Conservation (phyloP, 805 yeast species). For the Metschnikowia dekortorum region DNA sequence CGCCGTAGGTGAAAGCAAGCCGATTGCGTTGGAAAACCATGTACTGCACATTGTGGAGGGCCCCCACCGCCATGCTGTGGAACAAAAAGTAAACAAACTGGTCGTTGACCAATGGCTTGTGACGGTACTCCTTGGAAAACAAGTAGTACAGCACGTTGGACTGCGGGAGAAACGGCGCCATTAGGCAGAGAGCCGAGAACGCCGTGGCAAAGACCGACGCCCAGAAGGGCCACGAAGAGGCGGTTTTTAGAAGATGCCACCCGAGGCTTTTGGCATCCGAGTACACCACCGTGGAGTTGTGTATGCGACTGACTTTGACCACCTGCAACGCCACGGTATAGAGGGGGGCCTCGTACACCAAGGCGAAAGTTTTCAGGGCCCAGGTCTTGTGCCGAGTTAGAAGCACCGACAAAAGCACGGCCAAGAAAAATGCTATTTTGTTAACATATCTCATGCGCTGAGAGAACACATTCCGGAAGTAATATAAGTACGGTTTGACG, state of each 20-base stretch:
- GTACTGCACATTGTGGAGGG: constrained; percentile 48
- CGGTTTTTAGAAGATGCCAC: constrained; percentile 20
- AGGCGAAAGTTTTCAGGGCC: constrained; percentile 20
- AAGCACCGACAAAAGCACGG: constrained; percentile 22
- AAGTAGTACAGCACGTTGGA: constrained; percentile 23
- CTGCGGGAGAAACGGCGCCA: constrained; percentile 25
- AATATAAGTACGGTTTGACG: constrained; percentile 18
- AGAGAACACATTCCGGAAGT: constrained; percentile 27
- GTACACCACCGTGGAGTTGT: constrained; percentile 28
- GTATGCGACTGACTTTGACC: constrained; percentile 23
- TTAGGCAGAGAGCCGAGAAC: constrained; percentile 21
- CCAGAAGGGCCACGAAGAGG: neutral
- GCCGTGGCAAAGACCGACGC: constrained; percentile 7
- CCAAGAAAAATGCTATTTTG: constrained; percentile 26
- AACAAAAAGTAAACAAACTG: constrained; percentile 50
- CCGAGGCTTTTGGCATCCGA: constrained; percentile 31
- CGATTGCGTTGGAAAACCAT: constrained; percentile 52
- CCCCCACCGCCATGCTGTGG: constrained; percentile 36
- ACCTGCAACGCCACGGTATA: constrained; percentile 25
- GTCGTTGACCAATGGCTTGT: constrained; percentile 35
- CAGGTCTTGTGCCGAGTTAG: constrained; percentile 29
- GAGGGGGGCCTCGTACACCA: constrained; percentile 27
- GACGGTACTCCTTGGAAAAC: constrained; percentile 37
- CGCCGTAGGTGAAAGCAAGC: constrained; percentile 40
- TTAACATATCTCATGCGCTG: constrained; percentile 35